Conservation (phyloP, 495 filamentous ascomycete genomes). For the Podospora anserina region DNA sequence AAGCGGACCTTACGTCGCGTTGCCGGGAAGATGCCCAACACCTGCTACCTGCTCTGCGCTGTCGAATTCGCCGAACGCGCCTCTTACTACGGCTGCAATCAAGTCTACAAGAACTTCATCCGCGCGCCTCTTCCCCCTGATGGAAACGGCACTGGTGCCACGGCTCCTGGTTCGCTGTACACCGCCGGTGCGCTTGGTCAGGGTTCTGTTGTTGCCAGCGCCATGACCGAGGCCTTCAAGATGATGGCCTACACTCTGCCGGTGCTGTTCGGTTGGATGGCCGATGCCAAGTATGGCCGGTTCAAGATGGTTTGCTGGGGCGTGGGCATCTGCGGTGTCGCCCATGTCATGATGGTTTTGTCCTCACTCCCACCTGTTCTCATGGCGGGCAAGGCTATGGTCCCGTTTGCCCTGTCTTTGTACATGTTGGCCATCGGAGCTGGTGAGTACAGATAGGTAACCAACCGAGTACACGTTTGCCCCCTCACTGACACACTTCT, state of each 20-base stretch:
- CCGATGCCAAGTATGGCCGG: constrained; percentile 57
- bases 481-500: not conserved
- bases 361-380: constrained; percentile 58
- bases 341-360: constrained; percentile 60
- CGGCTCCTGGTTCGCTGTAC: constrained; percentile 48
- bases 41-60: constrained; percentile 54
- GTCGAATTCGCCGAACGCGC: constrained; percentile 61
- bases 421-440: constrained; percentile 59
- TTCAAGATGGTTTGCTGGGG: constrained; percentile 63
- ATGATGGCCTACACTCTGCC: constrained; percentile 60
- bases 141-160: constrained; percentile 62
- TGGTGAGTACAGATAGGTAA: constrained; percentile 50
- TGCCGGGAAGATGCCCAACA: constrained; percentile 49
- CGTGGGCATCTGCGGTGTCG: constrained; percentile 59
- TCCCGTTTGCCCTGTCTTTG: constrained; percentile 57
- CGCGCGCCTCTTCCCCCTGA: constrained; percentile 53
- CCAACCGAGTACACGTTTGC: not conserved
- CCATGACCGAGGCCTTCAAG: constrained; percentile 56
- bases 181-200: constrained; percentile 58
- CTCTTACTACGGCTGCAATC: constrained; percentile 57
- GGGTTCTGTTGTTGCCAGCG: constrained; percentile 59
- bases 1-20: constrained; percentile 53
- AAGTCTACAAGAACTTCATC: constrained; percentile 58
- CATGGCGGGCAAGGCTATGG: constrained; percentile 51
- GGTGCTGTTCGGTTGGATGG: constrained; percentile 56